phyloP scores from a whole-genome alignment of 2,329 filamentous ascomycete genomes.

The Penicillium decumbens region DNA sequence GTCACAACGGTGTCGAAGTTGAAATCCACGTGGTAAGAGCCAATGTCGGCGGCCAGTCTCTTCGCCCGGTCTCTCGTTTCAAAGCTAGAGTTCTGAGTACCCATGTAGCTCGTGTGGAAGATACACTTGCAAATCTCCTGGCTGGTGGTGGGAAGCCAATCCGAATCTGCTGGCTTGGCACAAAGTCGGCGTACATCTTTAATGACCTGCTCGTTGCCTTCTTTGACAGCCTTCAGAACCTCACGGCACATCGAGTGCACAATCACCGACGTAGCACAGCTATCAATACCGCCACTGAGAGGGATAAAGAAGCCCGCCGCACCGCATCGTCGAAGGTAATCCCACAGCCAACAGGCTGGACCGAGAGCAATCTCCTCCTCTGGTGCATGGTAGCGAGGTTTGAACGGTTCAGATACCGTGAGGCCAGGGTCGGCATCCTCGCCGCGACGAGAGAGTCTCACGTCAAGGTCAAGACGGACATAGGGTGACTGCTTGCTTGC shows the following conservation, averaged over 20 bases:
- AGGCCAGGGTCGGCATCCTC: constrained; percentile 46
- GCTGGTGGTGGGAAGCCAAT: constrained; percentile 52
- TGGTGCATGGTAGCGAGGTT: constrained; percentile 54
- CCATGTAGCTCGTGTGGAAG: constrained; percentile 66
- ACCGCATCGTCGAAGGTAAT: constrained; percentile 38
- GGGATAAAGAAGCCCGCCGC: constrained; percentile 40
- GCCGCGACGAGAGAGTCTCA: constrained; percentile 30
- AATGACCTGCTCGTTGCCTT: constrained; percentile 49
- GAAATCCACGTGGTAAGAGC: constrained; percentile 66
- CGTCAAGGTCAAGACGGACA: constrained; percentile 38
- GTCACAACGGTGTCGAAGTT: constrained; percentile 67
- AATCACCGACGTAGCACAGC: constrained; percentile 37
- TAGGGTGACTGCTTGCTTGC: constrained; percentile 30
- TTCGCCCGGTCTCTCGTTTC: constrained; percentile 65
- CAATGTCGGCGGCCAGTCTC: constrained; percentile 57
- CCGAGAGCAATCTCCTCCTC: constrained; percentile 65
- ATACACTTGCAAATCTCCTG: constrained; percentile 57
- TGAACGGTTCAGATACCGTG: constrained; percentile 43
- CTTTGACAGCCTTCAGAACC: constrained; percentile 33
- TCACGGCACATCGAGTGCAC: constrained; percentile 40
- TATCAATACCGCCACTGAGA: constrained; percentile 41
- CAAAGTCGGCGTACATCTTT: constrained; percentile 51
- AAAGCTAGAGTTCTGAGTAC: constrained; percentile 61
- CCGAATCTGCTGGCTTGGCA: constrained; percentile 45
- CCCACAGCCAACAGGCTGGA: constrained; percentile 61